Evolutionary conservation across 768 basidiomycete genomes (phyloP), one percentile per base, ranked within the genome.

Genomic region (Hirschioporus abietinus): DNA sequence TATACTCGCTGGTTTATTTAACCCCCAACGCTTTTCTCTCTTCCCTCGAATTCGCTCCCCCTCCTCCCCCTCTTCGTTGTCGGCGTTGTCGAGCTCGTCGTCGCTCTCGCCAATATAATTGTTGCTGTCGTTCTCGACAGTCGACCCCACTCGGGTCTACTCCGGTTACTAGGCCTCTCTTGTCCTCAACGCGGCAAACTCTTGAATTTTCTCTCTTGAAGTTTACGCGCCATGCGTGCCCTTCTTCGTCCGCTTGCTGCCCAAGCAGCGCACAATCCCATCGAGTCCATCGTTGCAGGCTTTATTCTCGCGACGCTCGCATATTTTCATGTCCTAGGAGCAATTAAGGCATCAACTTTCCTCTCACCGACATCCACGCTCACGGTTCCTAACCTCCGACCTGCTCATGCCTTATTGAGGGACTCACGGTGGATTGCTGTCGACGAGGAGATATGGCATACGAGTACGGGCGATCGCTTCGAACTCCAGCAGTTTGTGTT

Each of bases 281-380:
- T 93, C 69, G 96, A 98, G 74, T 91, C 91, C 8, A 94, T 97
- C 69, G 95, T 97, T 66, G 86, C 88, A 75, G 91, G 93, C 81
- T 93, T 89, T 76, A 87, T 95, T 72, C 76, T 96, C 67, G 91
- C 92, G 24, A 99, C 97, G 0, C 85, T 99, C 64, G 91, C 93
- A 61, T 99, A 99, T 77, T 97, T 99, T 76, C 95, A 96, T 73
- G 84, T 97, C 70, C 85, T 99, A 68, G 86, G 86, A 66, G 91
- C 92, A 64, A 91, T 99, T 74, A 95, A 96, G 72, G 88, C 95
- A 72, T 93, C 91, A 0, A 83, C 91, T 25, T 90, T 95, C 77
- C 84, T 95, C 65, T 86, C 87, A 0, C 81, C 89, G 0, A 73
- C 82, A 18, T 69, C 82, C 5, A 81, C 83, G 0, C 42, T 52